These are phyloP conservation scores for Cyberlindnera mycetangii DNA, from an alignment of 805 yeast species.

Conservation along the genomic window DNA sequence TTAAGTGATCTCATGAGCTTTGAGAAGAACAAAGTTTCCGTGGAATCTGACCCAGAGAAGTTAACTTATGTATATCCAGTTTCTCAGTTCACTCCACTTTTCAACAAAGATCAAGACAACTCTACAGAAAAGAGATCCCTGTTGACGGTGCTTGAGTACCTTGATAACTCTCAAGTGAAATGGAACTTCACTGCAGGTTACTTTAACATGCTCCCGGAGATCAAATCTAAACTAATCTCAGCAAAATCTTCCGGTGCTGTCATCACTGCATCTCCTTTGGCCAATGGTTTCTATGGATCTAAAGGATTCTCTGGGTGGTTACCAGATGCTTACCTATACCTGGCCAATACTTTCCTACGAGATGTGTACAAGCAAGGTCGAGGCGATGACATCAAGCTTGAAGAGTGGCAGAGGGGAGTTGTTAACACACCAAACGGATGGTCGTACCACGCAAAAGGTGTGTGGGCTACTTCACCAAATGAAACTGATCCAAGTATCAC, in stretches of 20 bases:
- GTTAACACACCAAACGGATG: constrained; percentile 84
- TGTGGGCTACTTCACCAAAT: constrained; percentile 71
- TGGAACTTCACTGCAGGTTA: constrained; percentile 97
- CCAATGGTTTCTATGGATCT: constrained; percentile 89
- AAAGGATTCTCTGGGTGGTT: constrained; percentile 75
- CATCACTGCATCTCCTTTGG: constrained; percentile 89
- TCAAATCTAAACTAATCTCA: constrained; percentile 53
- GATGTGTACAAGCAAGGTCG: constrained; percentile 43
- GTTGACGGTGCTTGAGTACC: constrained; percentile 53
- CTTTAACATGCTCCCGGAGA: constrained; percentile 83
- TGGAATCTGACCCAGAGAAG: constrained; percentile 22
- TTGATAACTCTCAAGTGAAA: constrained; percentile 50
- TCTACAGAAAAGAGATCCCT: constrained; percentile 84
- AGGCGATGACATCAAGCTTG: constrained; percentile 47
- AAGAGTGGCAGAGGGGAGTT: constrained; percentile 86
- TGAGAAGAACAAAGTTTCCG: constrained; percentile 19
- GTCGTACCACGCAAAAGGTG: constrained; percentile 97
- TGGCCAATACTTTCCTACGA: constrained; percentile 66
- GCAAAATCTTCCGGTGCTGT: constrained; percentile 64
- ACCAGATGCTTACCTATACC: constrained; percentile 82
- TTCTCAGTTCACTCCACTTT: constrained; percentile 84
- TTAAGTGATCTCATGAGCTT: constrained; percentile 59
- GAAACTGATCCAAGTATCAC: constrained; percentile 66
- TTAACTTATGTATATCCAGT: constrained; percentile 82
- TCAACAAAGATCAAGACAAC: constrained; percentile 53